Evolutionary conservation across 1,139 yeast genomes (phyloP), one percentile per base, ranked within the genome.

Genomic region (Kurtzmaniella natalensis): DNA sequence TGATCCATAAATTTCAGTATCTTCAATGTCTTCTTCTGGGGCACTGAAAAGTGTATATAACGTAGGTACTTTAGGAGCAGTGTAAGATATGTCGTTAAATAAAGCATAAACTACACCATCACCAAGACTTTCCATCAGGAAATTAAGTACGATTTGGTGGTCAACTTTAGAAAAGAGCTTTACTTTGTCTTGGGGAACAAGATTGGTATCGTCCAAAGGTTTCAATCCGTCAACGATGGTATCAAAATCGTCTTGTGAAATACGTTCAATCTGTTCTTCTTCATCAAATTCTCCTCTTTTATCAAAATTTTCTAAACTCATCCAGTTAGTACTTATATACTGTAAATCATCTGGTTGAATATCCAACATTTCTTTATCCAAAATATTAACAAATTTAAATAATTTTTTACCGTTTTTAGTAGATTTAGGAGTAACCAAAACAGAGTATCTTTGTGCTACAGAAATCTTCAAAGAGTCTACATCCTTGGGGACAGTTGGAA

Each of bases 81-180:
- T 69, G 60, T 76, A 89, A n/a, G 94, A 71, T 45, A 81, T 68
- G 55, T 83, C 80, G 68, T 88, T 86, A 78, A 89, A 86, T 61
- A 88, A 80, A 7, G 96, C 96, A 54, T 88, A 89, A 61, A 84
- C 86, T 39, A 83, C 69, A 58, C 97, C 97, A 55, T 86, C 70
- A 30, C 70, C 74, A 55, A 89, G 69, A 61, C 83, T 84, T 55
- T 80, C 80, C 95, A 88, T 87, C 26, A 62, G 55, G 41, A 89
- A 85, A 45, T 78, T 77, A 29, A 89, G 61, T 10, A 72, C 70
- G 45, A 88, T 70, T 36, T 69, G 69, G 47, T 74, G 68, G 53
- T 86, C 95, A 9, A 86, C 76, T 15, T 81, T 85, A 26, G 75
- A 81, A 25, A 64, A 69, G 20, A 77, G 52, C 36, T 70, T 76